Evolutionary conservation across 1,284 basidiomycete species (phyloP).

Genomic region (Neotropicomus parvogracilis): DNA sequence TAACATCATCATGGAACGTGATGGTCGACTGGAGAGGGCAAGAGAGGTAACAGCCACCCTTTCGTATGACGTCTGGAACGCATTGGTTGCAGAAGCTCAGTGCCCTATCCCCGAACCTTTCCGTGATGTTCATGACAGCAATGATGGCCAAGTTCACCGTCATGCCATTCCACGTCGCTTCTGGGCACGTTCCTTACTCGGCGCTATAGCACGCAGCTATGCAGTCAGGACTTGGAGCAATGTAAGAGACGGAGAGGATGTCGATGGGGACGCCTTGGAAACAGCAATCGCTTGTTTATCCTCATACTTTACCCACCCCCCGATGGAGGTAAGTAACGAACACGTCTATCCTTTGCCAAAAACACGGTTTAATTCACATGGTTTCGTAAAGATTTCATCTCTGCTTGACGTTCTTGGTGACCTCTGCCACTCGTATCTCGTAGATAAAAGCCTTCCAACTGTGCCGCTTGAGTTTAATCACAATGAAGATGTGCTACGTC

Average conservation of each 20-base stretch:
- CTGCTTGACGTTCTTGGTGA: constrained; percentile 40
- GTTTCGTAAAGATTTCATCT: constrained; percentile 32
- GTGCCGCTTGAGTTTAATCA: constrained; percentile 29
- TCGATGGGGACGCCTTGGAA: constrained; percentile 40
- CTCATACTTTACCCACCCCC: constrained; percentile 49
- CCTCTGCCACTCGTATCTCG: constrained; percentile 41
- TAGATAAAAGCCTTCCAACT: constrained; percentile 21
- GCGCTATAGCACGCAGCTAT: constrained; percentile 42
- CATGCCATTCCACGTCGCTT: constrained; percentile 48
- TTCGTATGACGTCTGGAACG: constrained; percentile 55
- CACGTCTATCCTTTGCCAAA: neutral
- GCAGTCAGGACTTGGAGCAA: constrained; percentile 43
- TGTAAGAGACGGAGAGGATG: constrained; percentile 20
- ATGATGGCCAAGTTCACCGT: constrained; percentile 18
- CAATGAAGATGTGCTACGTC: constrained; percentile 21
- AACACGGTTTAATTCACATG: neutral
- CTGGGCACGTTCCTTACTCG: constrained; percentile 49
- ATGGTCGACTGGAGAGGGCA: constrained; percentile 37
- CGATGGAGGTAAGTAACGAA: constrained; percentile 37
- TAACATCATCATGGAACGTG: constrained; percentile 35
- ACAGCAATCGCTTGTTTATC: constrained; percentile 50
- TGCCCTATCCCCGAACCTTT: constrained; percentile 37
- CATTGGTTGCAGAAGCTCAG: constrained; percentile 39
- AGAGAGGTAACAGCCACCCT: constrained; percentile 34
- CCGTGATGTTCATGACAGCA: constrained; percentile 14